These are phyloP conservation scores for Candida maris DNA, from an alignment of 805 yeast species.

Conservation along the genomic window DNA sequence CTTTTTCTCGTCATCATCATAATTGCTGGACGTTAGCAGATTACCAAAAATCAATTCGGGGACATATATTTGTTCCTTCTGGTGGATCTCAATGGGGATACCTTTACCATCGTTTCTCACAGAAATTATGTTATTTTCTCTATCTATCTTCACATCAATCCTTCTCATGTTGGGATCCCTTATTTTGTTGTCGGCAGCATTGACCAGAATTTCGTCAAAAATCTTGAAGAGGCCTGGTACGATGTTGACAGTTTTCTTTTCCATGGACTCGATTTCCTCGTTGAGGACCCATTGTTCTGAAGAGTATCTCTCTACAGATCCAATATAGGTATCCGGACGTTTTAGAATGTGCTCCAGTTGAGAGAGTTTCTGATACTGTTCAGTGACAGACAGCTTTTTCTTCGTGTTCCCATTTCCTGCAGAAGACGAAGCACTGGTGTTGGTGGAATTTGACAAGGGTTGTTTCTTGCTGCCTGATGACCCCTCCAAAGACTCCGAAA, in stretches of 20 bases:
- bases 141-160: slow-evolving; percentile 77
- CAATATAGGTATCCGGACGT: slow-evolving; percentile 97
- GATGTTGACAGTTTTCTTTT: slow-evolving; percentile 58
- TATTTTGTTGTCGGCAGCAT: slow-evolving; percentile 98
- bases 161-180: slow-evolving; percentile 88
- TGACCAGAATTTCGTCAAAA: slow-evolving; percentile 94
- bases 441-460: slow-evolving; percentile 37
- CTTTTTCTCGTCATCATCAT: slow-evolving; percentile 91
- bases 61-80: slow-evolving; percentile 85
- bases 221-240: slow-evolving; percentile 97
- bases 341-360: slow-evolving; percentile 94
- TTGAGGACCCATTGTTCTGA: slow-evolving; percentile 85
- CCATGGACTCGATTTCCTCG: slow-evolving; percentile 58
- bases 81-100: slow-evolving; percentile 91
- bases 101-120: slow-evolving; percentile 94
- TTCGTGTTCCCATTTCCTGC: slow-evolving; percentile 7
- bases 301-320: slow-evolving; percentile 82
- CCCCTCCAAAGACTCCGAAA: neutral
- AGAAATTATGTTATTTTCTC: slow-evolving; percentile 68
- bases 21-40: slow-evolving; percentile 89
- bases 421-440: slow-evolving; percentile 10
- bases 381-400: slow-evolving; percentile 40
- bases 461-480: slow-evolving; percentile 25
- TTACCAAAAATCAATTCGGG: slow-evolving; percentile 97
- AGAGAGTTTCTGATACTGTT: slow-evolving; percentile 87